Evolutionary conservation across 768 basidiomycete genomes (phyloP).

Genomic region (Pleurotus tuoliensis): DNA sequence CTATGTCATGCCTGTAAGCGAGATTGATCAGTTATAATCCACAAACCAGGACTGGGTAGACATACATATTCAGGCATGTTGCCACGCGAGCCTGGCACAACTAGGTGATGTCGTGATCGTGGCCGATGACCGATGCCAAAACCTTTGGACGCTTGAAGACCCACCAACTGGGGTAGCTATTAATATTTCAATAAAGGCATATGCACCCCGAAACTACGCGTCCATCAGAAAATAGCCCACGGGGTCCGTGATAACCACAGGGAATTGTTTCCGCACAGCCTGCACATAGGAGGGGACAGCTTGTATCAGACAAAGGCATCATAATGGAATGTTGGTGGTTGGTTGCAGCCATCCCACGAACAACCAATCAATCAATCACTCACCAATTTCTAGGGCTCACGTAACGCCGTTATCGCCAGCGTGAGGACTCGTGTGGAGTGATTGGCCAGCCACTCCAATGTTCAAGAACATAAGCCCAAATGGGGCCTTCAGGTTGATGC

Average conservation of each 20-base stretch:
- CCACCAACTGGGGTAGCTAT: slow-evolving; percentile 1
- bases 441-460: neutral
- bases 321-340: neutral
- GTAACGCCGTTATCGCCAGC: neutral
- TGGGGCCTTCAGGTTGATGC: slow-evolving; percentile 1
- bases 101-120: slow-evolving; percentile 1
- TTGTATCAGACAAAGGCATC: too few relatives aligned
- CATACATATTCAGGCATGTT: too few relatives aligned
- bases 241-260: neutral
- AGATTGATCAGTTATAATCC: too few relatives aligned
- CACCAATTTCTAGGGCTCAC: neutral
- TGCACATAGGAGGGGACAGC: neutral
- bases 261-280: neutral
- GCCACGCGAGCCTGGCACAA: neutral
- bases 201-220: slow-evolving; percentile 4
- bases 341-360: neutral
- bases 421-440: slow-evolving; percentile 1
- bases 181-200: neutral
- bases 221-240: neutral
- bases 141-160: neutral
- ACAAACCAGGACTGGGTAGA: too few relatives aligned
- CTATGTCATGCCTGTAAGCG: too few relatives aligned
- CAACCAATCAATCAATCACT: neutral
- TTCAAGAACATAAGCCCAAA: slow-evolving; percentile 1
- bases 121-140: slow-evolving; percentile 5